phyloP scores from a whole-genome alignment of 305 asterid genomes.

The Coffea humblotiana region DNA sequence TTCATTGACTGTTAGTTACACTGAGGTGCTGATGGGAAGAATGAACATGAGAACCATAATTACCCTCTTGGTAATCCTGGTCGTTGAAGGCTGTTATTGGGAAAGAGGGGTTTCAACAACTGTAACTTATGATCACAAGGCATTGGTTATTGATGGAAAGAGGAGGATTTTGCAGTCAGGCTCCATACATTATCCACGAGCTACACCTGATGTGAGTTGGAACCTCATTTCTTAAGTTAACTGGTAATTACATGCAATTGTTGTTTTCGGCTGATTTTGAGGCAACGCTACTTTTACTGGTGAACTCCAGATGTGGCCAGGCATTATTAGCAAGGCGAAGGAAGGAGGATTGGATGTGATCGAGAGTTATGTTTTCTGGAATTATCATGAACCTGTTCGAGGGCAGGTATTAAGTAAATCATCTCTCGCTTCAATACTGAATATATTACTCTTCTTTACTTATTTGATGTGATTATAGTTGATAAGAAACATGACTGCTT shows the following conservation, averaged over 20 bases:
- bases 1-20: not conserved
- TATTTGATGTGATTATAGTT: not conserved
- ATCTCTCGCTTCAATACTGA: not conserved
- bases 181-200: constrained; percentile 79
- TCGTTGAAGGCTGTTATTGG: constrained; percentile 30
- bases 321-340: constrained; percentile 61
- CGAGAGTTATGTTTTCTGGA: constrained; percentile 88
- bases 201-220: constrained; percentile 70
- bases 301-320: constrained; percentile 66
- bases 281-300: constrained; percentile 4
- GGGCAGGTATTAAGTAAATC: constrained; percentile 50
- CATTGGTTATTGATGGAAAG: constrained; percentile 73
- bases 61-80: constrained; percentile 30
- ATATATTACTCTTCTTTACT: not conserved
- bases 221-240: not conserved
- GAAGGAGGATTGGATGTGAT: constrained; percentile 90
- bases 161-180: constrained; percentile 80
- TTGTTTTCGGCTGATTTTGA: not conserved
- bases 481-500: not conserved
- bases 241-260: not conserved
- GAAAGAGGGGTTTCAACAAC: constrained; percentile 40
- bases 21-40: constrained; percentile 15
- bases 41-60: constrained; percentile 27
- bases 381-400: constrained; percentile 73
- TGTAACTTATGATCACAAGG: constrained; percentile 66